These are phyloP conservation scores for Rheum nobile DNA, from an alignment of 148 eudicot genomes.

Conservation along the genomic window DNA sequence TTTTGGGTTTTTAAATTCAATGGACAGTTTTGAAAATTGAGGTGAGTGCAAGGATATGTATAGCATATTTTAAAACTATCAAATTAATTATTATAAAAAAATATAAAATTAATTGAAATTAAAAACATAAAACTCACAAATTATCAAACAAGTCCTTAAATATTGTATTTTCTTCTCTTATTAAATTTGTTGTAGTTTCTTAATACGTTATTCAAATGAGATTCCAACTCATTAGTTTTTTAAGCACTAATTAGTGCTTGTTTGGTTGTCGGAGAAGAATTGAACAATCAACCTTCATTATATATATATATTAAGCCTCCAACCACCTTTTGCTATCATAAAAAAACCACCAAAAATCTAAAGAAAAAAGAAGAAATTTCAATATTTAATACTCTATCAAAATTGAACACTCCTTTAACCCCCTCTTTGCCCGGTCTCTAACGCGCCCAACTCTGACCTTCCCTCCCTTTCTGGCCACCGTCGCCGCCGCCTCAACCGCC, in stretches of 20 bases:
- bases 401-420: background rate
- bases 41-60: too few relatives aligned
- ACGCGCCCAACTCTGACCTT: constrained; percentile 1
- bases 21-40: too few relatives aligned
- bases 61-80: too few relatives aligned
- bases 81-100: too few relatives aligned
- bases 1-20: too few relatives aligned
- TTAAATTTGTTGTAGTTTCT: background rate
- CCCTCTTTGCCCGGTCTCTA: background rate
- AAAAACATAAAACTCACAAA: too few relatives aligned
- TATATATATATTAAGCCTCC: background rate
- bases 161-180: too few relatives aligned
- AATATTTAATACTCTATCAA: background rate
- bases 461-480: background rate
- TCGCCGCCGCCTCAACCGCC: background rate
- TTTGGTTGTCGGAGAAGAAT: background rate
- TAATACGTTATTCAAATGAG: background rate
- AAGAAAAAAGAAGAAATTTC: background rate
- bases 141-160: too few relatives aligned
- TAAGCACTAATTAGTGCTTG: background rate
- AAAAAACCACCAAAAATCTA: background rate
- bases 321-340: background rate
- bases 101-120: too few relatives aligned
- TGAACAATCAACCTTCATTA: background rate
- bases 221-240: background rate